A percentile compares a stretch with the other conserved stretches of the same genome.
These are phyloP conservation scores for Ascochyta lentis DNA, from an alignment of 2,329 filamentous ascomycete species.

Conservation along the genomic window DNA sequence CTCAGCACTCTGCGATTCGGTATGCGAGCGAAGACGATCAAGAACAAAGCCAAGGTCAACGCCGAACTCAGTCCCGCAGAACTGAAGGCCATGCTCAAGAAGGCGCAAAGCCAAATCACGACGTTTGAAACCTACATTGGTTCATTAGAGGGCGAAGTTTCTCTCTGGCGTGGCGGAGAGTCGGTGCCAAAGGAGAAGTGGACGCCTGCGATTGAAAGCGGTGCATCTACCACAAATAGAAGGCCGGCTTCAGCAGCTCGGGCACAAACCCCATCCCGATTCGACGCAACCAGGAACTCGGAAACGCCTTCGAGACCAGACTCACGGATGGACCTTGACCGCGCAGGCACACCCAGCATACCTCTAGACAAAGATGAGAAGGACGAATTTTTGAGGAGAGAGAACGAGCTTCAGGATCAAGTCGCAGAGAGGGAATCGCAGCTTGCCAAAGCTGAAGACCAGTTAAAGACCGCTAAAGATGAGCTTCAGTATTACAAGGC, in stretches of 20 bases:
- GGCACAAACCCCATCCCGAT: constrained; percentile 66
- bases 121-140: constrained; percentile 88
- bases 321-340: constrained; percentile 72
- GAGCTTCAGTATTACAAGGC: constrained; percentile 87
- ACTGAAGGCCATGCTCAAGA: constrained; percentile 90
- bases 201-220: constrained; percentile 70
- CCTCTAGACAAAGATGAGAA: constrained; percentile 94
- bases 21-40: constrained; percentile 96
- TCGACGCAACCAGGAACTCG: constrained; percentile 56
- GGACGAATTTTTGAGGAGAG: constrained; percentile 91
- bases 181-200: constrained; percentile 87
- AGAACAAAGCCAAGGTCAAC: constrained; percentile 99
- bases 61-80: constrained; percentile 95
- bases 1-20: constrained; percentile 91
- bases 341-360: constrained; percentile 84
- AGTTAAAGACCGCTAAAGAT: constrained; percentile 81
- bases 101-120: constrained; percentile 86
- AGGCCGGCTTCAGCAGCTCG: constrained; percentile 59
- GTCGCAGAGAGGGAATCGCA: constrained; percentile 89
- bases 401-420: constrained; percentile 97
- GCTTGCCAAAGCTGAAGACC: constrained; percentile 79
- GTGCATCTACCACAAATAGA: constrained; percentile 58
- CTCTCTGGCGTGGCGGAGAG: constrained; percentile 87
- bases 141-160: constrained; percentile 82
- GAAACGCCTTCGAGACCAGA: constrained; percentile 62